These are phyloP conservation scores for Penicillium subrubescens DNA, from an alignment of 495 filamentous ascomycete genomes.

Conservation along the genomic window DNA sequence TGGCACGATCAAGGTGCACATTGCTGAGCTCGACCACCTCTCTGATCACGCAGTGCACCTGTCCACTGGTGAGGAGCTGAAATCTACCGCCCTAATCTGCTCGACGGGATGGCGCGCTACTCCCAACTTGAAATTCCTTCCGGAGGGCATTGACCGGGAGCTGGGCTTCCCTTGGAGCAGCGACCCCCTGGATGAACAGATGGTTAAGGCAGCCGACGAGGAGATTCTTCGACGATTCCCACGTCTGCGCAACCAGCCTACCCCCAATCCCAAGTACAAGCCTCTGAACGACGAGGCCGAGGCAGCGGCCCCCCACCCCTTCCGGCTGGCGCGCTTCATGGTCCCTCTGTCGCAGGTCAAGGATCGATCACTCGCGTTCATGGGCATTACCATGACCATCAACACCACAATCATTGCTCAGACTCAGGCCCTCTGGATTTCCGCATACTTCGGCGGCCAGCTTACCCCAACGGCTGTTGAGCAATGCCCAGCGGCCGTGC, in stretches of 20 bases:
- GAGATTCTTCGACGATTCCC: conserved; percentile 72
- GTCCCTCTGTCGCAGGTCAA: conserved; percentile 60
- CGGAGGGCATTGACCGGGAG: conserved; percentile 45
- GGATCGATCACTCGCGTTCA: conserved; percentile 65
- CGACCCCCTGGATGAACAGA: conserved; percentile 28
- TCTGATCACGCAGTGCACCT: conserved; percentile 54
- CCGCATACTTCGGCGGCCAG: conserved; percentile 60
- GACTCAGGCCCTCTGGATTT: conserved; percentile 71
- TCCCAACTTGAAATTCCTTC: conserved; percentile 64
- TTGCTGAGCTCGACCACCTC: conserved; percentile 61
- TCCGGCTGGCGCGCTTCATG: conserved; percentile 69
- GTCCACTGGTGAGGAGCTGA: conserved; percentile 54
- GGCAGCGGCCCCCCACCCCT: conserved; percentile 41
- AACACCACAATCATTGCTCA: conserved; percentile 65
- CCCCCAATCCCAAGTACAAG: conserved; percentile 31
- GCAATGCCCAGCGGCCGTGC: conserved; percentile 25
- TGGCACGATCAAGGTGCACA: conserved; percentile 61
- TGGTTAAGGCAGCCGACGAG: conserved; percentile 54
- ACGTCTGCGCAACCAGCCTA: conserved; percentile 50
- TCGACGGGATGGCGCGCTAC: conserved; percentile 69
- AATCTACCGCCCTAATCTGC: conserved; percentile 65
- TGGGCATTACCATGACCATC: conserved; percentile 65
- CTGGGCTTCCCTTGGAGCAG: conserved; percentile 42
- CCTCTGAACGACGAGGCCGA: conserved; percentile 34
- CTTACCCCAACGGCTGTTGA: conserved; percentile 33